Conservation (phyloP, 306 rosid species). For the Lotus japonicus region DNA sequence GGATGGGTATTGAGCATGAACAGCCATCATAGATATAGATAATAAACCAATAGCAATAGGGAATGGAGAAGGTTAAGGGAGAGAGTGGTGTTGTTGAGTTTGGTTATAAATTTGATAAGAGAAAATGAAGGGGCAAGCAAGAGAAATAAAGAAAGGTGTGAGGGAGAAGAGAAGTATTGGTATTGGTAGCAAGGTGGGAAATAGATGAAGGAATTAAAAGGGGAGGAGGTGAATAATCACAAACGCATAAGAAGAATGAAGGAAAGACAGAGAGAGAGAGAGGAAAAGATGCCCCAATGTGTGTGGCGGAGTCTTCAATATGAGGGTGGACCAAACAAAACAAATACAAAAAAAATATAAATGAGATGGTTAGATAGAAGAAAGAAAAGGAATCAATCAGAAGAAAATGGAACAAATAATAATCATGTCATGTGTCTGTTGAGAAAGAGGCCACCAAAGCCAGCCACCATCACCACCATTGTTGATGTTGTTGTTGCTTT, state of each 20-base stretch:
- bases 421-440: not conserved
- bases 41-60: no score
- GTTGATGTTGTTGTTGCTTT: not conserved
- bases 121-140: not conserved
- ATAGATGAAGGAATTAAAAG: conserved; percentile 18
- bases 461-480: conserved; percentile 27
- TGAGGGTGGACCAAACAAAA: conserved; percentile 22
- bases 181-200: conserved; percentile 3
- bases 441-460: conserved; percentile 20
- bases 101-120: not conserved
- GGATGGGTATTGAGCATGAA: conserved; percentile 98
- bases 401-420: conserved; percentile 14
- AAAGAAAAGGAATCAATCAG: conserved; percentile 23
- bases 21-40: conserved; percentile 53
- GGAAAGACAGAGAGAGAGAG: conserved; percentile 37
- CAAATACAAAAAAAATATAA: not conserved
- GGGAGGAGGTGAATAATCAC: conserved; percentile 30
- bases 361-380: not conserved
- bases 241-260: conserved; percentile 35
- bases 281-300: conserved; percentile 36
- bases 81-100: not conserved
- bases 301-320: conserved; percentile 64
- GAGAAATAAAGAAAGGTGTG: not conserved
- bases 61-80: not conserved
- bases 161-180: not conserved